These are phyloP conservation scores for Anthracocystis panici-leucophaei DNA, from an alignment of 1,284 basidiomycete genomes.

Conservation along the genomic window DNA sequence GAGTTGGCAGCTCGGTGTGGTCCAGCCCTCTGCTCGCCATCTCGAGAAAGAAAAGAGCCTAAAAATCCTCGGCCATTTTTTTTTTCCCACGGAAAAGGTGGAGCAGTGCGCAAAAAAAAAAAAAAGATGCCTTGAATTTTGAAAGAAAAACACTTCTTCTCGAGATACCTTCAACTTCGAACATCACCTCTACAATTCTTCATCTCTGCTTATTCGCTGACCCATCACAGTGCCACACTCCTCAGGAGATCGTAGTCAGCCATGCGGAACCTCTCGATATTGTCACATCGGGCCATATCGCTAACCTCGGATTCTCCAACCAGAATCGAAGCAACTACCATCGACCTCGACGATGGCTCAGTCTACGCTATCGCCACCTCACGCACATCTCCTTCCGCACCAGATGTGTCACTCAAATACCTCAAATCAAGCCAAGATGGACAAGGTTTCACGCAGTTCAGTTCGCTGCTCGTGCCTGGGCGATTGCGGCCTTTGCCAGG, in stretches of 20 bases:
- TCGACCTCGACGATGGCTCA: constrained; percentile 39
- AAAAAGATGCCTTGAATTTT: constrained; percentile 2
- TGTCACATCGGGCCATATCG: constrained; percentile 41
- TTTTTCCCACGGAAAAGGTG: constrained; percentile 3
- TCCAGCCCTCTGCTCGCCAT: background rate
- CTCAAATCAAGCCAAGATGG: constrained; percentile 9
- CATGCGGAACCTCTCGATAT: constrained; percentile 46
- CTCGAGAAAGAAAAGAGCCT: background rate
- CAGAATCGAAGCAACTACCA: constrained; percentile 38
- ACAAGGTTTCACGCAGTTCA: constrained; percentile 14
- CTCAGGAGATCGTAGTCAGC: too few species aligned
- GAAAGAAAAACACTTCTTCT: background rate
- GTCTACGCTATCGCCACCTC: constrained; percentile 47
- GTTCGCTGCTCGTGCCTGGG: constrained; percentile 36
- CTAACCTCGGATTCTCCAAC: constrained; percentile 16
- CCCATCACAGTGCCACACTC: too few species aligned
- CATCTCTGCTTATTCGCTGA: background rate
- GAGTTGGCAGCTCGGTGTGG: background rate
- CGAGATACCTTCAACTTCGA: background rate
- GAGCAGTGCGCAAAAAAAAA: constrained; percentile 5
- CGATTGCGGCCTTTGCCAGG: constrained; percentile 21
- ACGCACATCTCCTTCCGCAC: constrained; percentile 24
- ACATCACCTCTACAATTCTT: background rate
- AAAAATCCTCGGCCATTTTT: background rate
- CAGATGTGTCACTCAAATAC: constrained; percentile 36